phyloP scores from a whole-genome alignment of 768 basidiomycete genomes.

The Pleurotus salmoneostramineus region DNA sequence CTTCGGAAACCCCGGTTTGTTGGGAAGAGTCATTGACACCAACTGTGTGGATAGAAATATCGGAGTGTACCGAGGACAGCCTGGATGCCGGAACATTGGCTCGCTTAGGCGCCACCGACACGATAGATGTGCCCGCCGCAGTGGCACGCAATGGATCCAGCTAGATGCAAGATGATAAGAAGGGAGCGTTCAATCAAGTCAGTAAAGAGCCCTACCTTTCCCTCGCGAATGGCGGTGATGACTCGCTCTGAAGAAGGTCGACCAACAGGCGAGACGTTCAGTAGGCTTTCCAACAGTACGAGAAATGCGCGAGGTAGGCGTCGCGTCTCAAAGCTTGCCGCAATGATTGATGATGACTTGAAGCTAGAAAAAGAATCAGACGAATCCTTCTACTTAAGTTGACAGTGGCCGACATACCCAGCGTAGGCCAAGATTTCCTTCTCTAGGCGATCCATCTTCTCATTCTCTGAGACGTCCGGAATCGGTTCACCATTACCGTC shows the following conservation, averaged over 20 bases:
- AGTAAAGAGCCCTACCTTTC: conserved; percentile 51
- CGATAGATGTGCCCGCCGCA: neutral
- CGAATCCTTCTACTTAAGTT: neutral
- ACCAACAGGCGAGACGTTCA: conserved; percentile 54
- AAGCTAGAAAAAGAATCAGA: conserved; percentile 29
- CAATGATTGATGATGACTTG: conserved; percentile 46
- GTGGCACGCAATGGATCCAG: neutral
- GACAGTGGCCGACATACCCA: conserved; percentile 46
- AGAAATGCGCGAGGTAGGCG: conserved; percentile 69
- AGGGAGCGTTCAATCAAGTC: neutral
- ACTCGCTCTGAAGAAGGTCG: conserved; percentile 77
- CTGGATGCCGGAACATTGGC: neutral
- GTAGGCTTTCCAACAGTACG: conserved; percentile 66
- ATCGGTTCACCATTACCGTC: conserved; percentile 35
- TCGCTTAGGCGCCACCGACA: neutral
- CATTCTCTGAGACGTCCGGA: conserved; percentile 41
- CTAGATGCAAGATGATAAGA: conserved; percentile 7
- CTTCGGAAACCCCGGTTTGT: neutral
- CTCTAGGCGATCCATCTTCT: conserved; percentile 68
- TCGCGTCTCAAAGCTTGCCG: conserved; percentile 61
- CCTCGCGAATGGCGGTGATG: conserved; percentile 59
- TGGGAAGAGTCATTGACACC: neutral
- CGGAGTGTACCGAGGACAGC: neutral
- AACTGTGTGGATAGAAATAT: neutral
- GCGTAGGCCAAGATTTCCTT: conserved; percentile 69